Evolutionary conservation across 805 yeast species (phyloP), one percentile per base, ranked within the genome.

Genomic region (Candida krabiensis): DNA sequence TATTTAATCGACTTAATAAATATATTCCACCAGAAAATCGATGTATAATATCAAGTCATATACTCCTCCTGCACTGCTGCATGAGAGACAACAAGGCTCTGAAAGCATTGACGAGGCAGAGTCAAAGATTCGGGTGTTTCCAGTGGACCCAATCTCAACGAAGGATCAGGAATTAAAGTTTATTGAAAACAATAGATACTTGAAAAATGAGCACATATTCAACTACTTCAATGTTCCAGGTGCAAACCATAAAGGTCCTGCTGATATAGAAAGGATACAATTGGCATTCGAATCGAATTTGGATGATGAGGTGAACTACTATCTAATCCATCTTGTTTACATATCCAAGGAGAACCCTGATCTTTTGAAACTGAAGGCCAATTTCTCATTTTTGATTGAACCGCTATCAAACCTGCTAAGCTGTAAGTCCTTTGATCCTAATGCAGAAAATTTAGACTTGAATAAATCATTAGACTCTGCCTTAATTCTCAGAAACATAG

Each of bases 401-500:
- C 58, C 57, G 27, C 34, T 61, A 12, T 41, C 60, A 0, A 34
- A 35, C 9, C 50, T 45, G 24, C 37, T 61, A 9, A 41, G 44
- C 18, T 54, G 57, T 31, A 25, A 38, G 3, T 35, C 37, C 2
- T 50, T 51, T 28, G 38, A 52, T 29, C 42, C 52, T 1, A 16
- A 30, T 9, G 43, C 56, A 5, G 40, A 40, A 6, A 49, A 53
- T 25, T 33, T 40, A 1, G 61, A 58, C 30, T 29, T 61, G 15
- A 57, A 60, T 30, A 55, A 55, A 22, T 47, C 61, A 11, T 47
- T 65, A 15, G 79, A 75, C 54, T 71, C 83, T 6, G 70, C 82
- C 50, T 67, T 93, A 29, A 76, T 86, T 14, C 66, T 93, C 40
- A 73, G 98, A 55, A 93, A 93, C 60, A 64, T 86, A 31, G 77